Conservation (phyloP, 2,329 filamentous ascomycete species). For the Calonectria pseudoturangicola region DNA sequence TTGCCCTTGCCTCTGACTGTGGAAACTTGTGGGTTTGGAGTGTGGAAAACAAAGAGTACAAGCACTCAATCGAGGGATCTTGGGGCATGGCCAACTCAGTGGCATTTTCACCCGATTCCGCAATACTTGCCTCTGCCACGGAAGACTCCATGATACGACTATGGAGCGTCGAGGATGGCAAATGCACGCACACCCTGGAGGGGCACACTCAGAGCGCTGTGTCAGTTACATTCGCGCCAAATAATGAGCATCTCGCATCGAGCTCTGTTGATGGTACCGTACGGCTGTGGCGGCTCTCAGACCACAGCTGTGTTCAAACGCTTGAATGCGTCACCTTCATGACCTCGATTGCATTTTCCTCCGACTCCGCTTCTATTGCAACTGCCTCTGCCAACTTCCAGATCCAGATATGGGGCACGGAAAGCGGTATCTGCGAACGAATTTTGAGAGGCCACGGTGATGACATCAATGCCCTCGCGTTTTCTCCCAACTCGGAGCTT, state of each 20-base stretch:
- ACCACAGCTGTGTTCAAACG: not conserved
- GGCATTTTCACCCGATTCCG: constrained; percentile 16
- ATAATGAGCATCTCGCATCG: not conserved
- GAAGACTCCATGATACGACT: not conserved
- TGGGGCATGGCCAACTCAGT: not conserved
- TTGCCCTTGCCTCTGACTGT: not conserved
- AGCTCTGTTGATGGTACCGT: not conserved
- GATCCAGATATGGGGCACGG: not conserved
- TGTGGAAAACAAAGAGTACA: not conserved
- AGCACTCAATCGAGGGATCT: not conserved
- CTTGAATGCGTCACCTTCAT: not conserved
- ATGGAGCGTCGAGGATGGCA: not conserved
- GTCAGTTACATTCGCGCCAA: not conserved
- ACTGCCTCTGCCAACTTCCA: not conserved
- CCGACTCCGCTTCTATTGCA: not conserved
- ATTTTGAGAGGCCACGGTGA: not conserved
- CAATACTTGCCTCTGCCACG: constrained; percentile 9
- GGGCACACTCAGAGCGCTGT: not conserved
- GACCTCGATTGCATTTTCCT: not conserved
- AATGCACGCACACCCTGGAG: not conserved
- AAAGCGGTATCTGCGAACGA: not conserved
- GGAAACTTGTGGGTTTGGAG: not conserved
- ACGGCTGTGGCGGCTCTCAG: not conserved
- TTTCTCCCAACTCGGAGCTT: not conserved
- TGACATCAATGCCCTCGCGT: not conserved